Evolutionary conservation across 192 early-diverging fungal genomes (phyloP).

Genomic region (Coemansia sp.): DNA sequence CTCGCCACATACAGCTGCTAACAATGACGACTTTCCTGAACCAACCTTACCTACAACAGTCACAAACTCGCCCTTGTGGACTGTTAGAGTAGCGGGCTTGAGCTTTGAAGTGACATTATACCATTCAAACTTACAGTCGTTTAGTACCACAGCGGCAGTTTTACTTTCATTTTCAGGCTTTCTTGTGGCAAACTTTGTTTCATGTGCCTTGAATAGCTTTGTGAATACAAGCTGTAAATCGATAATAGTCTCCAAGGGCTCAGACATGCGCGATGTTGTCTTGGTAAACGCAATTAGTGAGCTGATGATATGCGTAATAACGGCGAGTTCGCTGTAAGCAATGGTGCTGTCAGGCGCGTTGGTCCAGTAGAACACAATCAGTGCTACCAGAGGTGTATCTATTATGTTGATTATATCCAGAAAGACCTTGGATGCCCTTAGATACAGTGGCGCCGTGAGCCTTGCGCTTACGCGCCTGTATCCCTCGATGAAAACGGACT

Average conservation of each 20-base stretch:
- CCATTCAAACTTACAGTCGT: neutral
- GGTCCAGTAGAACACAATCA: neutral
- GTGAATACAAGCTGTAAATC: neutral
- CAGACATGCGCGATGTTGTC: neutral
- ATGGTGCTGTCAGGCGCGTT: neutral
- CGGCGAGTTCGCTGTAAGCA: neutral
- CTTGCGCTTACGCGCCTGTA: neutral
- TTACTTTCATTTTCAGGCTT: too few relatives aligned
- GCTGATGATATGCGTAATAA: neutral
- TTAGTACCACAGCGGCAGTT: neutral
- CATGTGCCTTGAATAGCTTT: neutral
- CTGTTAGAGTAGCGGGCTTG: neutral
- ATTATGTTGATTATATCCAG: neutral
- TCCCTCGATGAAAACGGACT: neutral
- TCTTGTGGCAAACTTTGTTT: neutral
- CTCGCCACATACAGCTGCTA: neutral
- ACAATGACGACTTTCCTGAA: too few relatives aligned
- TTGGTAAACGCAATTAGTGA: slow-evolving; percentile 1
- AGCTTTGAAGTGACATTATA: neutral
- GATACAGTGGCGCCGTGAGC: neutral
- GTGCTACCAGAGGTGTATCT: neutral
- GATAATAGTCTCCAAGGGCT: neutral
- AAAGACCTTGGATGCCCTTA: neutral
- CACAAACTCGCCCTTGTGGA: slow-evolving; percentile 1
- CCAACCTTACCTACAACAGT: slow-evolving; percentile 2